Percentiles rank a stretch among this genome's conserved stretches.
Conservation (phyloP, 805 yeast genomes). For the Hanseniaspora lachancei region DNA sequence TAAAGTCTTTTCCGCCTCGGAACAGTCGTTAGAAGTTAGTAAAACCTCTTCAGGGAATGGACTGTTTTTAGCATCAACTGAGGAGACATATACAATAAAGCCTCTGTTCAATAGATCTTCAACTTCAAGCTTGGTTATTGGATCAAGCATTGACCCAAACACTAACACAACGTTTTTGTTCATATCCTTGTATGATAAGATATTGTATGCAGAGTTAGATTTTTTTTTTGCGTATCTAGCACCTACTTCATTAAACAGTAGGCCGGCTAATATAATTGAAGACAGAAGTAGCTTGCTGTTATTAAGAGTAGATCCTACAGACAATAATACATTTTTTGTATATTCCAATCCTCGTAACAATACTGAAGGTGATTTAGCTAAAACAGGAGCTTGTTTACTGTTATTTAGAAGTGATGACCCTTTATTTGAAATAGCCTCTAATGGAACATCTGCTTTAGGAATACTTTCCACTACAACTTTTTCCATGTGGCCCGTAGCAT, state of each 20-base stretch:
- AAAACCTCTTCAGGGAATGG: slow-evolving; percentile 14
- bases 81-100: slow-evolving; percentile 25
- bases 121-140: slow-evolving; percentile 26
- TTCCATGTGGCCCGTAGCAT: not conserved
- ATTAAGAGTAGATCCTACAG: not conserved
- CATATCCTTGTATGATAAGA: slow-evolving; percentile 7
- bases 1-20: slow-evolving; percentile 18
- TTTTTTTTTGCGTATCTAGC: not conserved
- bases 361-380: not conserved
- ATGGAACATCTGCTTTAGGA: not conserved
- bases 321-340: not conserved
- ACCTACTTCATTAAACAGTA: slow-evolving; percentile 5
- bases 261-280: slow-evolving; percentile 1
- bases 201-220: not conserved
- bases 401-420: no score
- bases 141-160: slow-evolving; percentile 27
- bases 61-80: slow-evolving; percentile 13
- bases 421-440: not conserved
- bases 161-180: slow-evolving; percentile 17
- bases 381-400: not conserved
- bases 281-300: not conserved
- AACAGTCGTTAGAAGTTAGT: slow-evolving; percentile 21
- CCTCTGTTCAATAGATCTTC: slow-evolving; percentile 27
- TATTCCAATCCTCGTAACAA: not conserved
- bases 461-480: not conserved